Evolutionary conservation across 768 basidiomycete genomes (phyloP).

Genomic region (Leccinum boreale): DNA sequence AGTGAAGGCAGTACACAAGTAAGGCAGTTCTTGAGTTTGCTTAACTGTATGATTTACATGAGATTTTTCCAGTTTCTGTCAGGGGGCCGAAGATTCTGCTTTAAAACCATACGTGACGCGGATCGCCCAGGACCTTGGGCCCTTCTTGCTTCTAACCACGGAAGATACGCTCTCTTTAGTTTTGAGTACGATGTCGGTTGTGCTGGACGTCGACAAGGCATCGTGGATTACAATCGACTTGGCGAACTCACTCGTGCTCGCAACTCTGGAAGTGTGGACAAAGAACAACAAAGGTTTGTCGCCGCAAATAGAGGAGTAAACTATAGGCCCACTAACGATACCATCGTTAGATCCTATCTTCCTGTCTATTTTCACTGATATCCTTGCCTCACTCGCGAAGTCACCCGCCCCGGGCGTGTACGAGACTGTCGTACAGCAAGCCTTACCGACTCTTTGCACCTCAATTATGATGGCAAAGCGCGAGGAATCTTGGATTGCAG

Average conservation of each 20-base stretch:
- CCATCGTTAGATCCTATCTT: constrained; percentile 75
- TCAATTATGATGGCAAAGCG: constrained; percentile 57
- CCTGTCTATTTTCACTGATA: constrained; percentile 79
- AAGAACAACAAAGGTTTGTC: constrained; percentile 77
- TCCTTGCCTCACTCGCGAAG: constrained; percentile 66
- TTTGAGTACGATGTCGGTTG: constrained; percentile 78
- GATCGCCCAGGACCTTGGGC: constrained; percentile 78
- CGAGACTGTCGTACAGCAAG: constrained; percentile 64
- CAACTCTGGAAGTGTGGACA: constrained; percentile 78
- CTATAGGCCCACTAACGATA: constrained; percentile 1
- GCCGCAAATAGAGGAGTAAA: not conserved
- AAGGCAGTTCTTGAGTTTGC: constrained; percentile 22
- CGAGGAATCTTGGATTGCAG: constrained; percentile 70
- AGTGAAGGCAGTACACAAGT: constrained; percentile 93
- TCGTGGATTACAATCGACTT: constrained; percentile 70
- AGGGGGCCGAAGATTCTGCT: constrained; percentile 53
- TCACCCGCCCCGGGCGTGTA: constrained; percentile 62
- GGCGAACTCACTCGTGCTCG: constrained; percentile 60
- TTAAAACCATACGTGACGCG: constrained; percentile 64
- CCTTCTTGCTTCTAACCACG: constrained; percentile 74
- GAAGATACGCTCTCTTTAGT: constrained; percentile 90
- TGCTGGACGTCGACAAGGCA: constrained; percentile 69
- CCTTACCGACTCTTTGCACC: constrained; percentile 69
- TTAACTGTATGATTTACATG: constrained; percentile 3
- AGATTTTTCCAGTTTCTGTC: constrained; percentile 56